These are phyloP conservation scores for Climacium dendroides DNA, from an alignment of 225 moss, liverwort and hornwort genomes.

Conservation along the genomic window DNA sequence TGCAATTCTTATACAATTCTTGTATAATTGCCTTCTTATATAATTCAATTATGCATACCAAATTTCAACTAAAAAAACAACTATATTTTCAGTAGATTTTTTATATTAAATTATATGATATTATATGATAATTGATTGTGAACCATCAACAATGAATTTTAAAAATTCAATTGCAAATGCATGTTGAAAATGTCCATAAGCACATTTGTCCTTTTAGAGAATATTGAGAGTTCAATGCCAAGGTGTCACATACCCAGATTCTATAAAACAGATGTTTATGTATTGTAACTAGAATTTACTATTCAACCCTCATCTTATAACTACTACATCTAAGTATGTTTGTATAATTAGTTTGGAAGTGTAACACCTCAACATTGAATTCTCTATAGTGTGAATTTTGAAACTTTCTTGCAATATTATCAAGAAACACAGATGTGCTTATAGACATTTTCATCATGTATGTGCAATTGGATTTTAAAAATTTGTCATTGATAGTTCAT, in stretches of 20 bases:
- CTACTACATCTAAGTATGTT: neutral
- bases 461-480: neutral
- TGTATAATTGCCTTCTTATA: too few species aligned
- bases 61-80: too few species aligned
- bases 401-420: too few species aligned
- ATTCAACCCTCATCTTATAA: neutral
- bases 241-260: neutral
- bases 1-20: too few species aligned
- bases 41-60: too few species aligned
- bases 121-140: too few species aligned
- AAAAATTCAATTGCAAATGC: neutral
- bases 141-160: too few species aligned
- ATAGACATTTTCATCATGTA: neutral
- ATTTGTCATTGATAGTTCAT: neutral
- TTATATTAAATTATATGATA: too few species aligned
- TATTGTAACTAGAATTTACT: neutral
- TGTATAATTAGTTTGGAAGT: rapidly evolving
- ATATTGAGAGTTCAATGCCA: neutral
- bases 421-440: neutral
- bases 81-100: too few species aligned
- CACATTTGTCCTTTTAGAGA: rapidly evolving
- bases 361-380: neutral
- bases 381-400: rapidly evolving
- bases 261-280: too few species aligned
- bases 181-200: neutral